Percentiles rank a stretch among this genome's conserved stretches.
Evolutionary conservation across 208 protist genomes (phyloP).

Genomic region (Porcisia hertigi): DNA sequence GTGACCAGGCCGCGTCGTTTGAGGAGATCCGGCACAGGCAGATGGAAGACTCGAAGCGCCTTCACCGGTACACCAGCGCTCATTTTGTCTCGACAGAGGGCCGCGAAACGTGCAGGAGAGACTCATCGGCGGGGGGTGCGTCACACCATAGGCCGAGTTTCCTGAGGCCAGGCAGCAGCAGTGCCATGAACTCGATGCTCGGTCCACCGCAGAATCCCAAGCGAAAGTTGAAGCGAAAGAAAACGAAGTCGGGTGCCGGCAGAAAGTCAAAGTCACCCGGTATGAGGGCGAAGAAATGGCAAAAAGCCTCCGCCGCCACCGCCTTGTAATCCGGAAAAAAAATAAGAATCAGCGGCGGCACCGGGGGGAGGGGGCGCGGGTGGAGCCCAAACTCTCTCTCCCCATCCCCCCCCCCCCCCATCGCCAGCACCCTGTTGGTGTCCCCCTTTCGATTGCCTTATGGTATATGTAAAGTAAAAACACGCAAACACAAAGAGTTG

Average conservation of each 20-base stretch:
- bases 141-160: neutral
- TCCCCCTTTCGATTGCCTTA: neutral
- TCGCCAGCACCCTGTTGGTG: neutral
- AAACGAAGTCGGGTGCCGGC: neutral
- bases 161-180: neutral
- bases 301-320: neutral
- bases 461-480: constrained; percentile 3
- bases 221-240: neutral
- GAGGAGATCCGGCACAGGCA: constrained; percentile 2
- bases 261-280: neutral
- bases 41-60: constrained; percentile 7
- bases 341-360: neutral
- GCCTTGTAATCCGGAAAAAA: neutral
- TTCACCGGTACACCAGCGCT: constrained; percentile 13
- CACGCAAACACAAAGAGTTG: neutral
- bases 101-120: constrained; percentile 23
- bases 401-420: neutral
- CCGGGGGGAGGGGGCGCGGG: neutral
- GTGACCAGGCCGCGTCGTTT: constrained; percentile 31
- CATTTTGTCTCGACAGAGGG: constrained; percentile 28
- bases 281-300: neutral
- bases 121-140: neutral
- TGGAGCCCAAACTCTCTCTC: neutral
- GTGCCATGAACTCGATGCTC: neutral
- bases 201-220: neutral